Conservation (phyloP, 2,329 filamentous ascomycete species). For the Fusarium sp. region DNA sequence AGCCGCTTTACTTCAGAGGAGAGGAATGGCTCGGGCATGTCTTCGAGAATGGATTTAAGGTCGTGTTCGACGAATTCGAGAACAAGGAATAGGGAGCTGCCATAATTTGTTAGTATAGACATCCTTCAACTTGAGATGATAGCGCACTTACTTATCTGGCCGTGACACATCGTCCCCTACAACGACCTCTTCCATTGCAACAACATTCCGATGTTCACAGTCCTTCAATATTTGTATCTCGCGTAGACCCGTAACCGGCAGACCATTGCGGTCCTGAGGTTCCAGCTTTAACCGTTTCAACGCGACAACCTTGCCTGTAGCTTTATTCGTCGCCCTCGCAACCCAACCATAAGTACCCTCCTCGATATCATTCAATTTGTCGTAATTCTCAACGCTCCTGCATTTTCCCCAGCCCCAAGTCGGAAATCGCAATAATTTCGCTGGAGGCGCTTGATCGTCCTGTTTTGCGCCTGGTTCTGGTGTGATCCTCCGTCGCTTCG, state of each 20-base stretch:
- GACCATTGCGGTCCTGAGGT: slow-evolving; percentile 77
- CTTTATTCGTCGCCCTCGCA: slow-evolving; percentile 82
- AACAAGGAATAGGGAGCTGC: slow-evolving; percentile 85
- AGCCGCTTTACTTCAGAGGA: slow-evolving; percentile 94
- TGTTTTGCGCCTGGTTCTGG: slow-evolving; percentile 58
- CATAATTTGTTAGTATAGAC: slow-evolving; percentile 32
- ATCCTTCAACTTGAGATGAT: slow-evolving; percentile 39
- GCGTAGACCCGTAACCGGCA: slow-evolving; percentile 91
- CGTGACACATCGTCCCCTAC: slow-evolving; percentile 74
- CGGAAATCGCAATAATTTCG: slow-evolving; percentile 80
- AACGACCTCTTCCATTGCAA: slow-evolving; percentile 86
- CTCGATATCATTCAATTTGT: slow-evolving; percentile 96
- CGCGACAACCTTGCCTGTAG: slow-evolving; percentile 86
- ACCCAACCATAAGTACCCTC: slow-evolving; percentile 98
- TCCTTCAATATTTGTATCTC: slow-evolving; percentile 94
- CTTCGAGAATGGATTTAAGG: slow-evolving; percentile 90
- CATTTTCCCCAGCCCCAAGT: slow-evolving; percentile 77
- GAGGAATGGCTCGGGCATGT: slow-evolving; percentile 94
- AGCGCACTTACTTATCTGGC: slow-evolving; percentile 66
- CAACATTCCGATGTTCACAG: slow-evolving; percentile 86
- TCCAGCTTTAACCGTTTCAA: slow-evolving; percentile 96
- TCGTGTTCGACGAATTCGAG: slow-evolving; percentile 99
- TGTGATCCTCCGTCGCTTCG: slow-evolving; percentile 74
- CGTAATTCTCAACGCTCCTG: slow-evolving; percentile 87
- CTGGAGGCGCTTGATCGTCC: slow-evolving; percentile 44